Evolutionary conservation across 83 land plant species (phyloP).

Genomic region (Isoetes engelmannii): DNA sequence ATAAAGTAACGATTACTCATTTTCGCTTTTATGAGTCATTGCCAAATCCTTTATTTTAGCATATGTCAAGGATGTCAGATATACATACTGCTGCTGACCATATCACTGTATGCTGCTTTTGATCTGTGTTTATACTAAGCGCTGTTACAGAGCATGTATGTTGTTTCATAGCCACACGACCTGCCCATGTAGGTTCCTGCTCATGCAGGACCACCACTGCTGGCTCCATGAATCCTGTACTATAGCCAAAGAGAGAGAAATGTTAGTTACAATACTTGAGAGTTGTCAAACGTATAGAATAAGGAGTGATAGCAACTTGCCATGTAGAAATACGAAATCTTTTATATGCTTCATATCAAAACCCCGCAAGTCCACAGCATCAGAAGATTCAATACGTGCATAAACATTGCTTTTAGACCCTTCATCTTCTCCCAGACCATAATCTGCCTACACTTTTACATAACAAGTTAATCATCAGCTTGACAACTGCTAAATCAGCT

Average conservation of each 20-base stretch:
- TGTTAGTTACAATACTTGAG: background rate
- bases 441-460: conserved; percentile 49
- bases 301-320: conserved; percentile 30
- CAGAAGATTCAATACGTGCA: conserved; percentile 77
- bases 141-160: conserved; percentile 92
- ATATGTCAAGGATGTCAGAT: no score
- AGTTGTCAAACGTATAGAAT: background rate
- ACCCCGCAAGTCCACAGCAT: conserved; percentile 66
- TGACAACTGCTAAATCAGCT: no score
- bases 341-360: conserved; percentile 89
- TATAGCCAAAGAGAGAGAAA: background rate
- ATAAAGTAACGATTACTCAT: no score
- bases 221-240: conserved; percentile 91
- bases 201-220: conserved; percentile 90
- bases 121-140: conserved; percentile 77
- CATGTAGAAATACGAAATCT: conserved; percentile 89
- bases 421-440: conserved; percentile 82
- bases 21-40: no score
- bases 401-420: conserved; percentile 44
- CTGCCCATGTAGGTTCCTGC: conserved; percentile 96
- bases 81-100: conserved; percentile 88
- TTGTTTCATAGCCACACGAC: conserved; percentile 74
- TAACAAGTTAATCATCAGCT: background rate
- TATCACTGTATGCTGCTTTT: conserved; percentile 92
- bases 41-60: no score